Evolutionary conservation across 2,329 filamentous ascomycete species (phyloP), one percentile per base, ranked within the genome.

Genomic region (Aspergillus pseudotamarii): DNA sequence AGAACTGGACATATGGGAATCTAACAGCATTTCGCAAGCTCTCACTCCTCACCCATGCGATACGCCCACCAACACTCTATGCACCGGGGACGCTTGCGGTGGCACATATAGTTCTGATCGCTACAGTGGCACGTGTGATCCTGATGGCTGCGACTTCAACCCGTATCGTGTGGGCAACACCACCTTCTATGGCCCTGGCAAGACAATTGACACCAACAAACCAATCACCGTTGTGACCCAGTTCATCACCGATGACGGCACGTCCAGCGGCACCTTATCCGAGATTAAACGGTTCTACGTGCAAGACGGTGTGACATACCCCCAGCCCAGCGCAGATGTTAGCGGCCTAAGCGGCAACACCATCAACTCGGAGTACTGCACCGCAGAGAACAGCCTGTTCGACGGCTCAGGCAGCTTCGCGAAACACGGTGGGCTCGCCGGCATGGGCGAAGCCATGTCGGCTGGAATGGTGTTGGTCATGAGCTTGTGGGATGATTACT

Each of bases 1-100:
- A 50, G 89, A 91, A 77, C 88, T 91, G 84, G 88, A 91, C 69
- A 83, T 89, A 76, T 90, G 88, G 88, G 88, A 91, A 79, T 88
- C 88, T 69, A 91, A 91, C 82, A 83, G 80, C 68, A 84, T 89
- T 72, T 85, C 88, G 23, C 85, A 83, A 19, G 89, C 89, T 58
- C 84, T 83, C 72, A 91, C 89, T 6, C 87, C 89, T 21, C 89
- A 91, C 75, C 83, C 87, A 50, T 91, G 89, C 82, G 79, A 77
- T 60, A 78, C 74, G 63, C 75, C 80, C 51, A 83, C 81, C 57
- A 83, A 85, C 69, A 75, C 75, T 60, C 80, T 82, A 61, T 90
- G 88, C 81, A 73, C 74, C 0, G 81, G 81, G 23, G 76, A 84
- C 65, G 63, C 63, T 6, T 88, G 85, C 68, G 86, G 86, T 63